Evolutionary conservation across 352 stramenopile genomes (phyloP), one percentile per base, ranked within the genome.

Genomic region (Pythium dissotocum): DNA sequence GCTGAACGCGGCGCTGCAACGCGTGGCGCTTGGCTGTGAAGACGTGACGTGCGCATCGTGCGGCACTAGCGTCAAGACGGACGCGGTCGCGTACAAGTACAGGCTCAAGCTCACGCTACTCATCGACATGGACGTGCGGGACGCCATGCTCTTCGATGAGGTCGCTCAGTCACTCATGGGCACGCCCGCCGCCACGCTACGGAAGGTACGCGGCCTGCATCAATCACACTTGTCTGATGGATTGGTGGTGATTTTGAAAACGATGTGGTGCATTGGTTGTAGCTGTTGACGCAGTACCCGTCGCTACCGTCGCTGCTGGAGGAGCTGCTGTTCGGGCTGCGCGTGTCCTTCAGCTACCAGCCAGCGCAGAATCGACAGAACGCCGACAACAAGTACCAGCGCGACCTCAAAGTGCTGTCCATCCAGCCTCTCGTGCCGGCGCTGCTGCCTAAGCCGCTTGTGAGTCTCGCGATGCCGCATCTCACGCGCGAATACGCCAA

Each of bases 111-210:
- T 88, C 7, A 76, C 79, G 61, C 69, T 86, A 16, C 12, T 77
- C 26, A 79, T 75, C 28, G 82, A 62, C 33, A 58, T 24, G 30
- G 61, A 61, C 0, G 42, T 87, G 4, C 70, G 48, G 5, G 72
- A 85, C 63, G 78, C 63, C 8, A 78, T 90, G 58, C 61, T 88
- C 35, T 87, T 89, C 52, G 74, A 90, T 54, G 78, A 90, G 65
- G 73, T 67, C 4, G 65, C 76, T 2, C 63, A 78, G 58, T 52
- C 58, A 33, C 63, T 90, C 1, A 32, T 89, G 2, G 82, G 80
- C 24, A 69, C 76, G 3, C 21, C 66, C 14, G 78, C 80, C 16
- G 56, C 61, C 3, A 35, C 36, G 7, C 72, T 87, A 9, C 74
- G 59, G 14, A 69, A 63, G 61, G 64, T 75, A 58, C 51, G 16